phyloP scores from a whole-genome alignment of 2,329 filamentous ascomycete species.

The Colletotrichum scovillei region DNA sequence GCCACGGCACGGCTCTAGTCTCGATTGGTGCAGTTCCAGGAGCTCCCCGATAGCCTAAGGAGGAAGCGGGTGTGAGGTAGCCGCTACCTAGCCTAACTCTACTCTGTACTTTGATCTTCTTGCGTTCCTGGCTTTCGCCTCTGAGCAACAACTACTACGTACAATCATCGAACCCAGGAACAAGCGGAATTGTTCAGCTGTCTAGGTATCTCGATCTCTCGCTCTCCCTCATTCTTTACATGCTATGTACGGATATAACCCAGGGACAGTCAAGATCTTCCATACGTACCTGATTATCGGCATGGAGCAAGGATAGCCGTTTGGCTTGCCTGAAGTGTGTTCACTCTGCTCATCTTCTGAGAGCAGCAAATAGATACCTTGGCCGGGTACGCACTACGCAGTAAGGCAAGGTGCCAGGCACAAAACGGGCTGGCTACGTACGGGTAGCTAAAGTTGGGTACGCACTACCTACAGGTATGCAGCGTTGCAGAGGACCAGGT shows the following conservation, averaged over 20 bases:
- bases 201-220: no score
- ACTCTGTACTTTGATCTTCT: neutral
- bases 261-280: neutral
- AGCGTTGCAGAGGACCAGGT: no score
- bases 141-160: no score
- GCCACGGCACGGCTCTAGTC: conserved; percentile 28
- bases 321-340: neutral
- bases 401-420: neutral
- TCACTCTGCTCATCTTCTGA: neutral
- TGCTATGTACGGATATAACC: no score
- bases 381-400: no score
- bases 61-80: neutral
- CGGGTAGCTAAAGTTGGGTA: neutral
- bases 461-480: neutral
- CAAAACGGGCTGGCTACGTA: neutral
- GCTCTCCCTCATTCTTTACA: no score
- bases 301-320: neutral
- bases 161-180: no score
- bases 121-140: neutral
- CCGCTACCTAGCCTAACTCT: neutral
- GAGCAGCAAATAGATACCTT: neutral
- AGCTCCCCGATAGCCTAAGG: neutral
- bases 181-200: no score
- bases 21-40: conserved; percentile 11
- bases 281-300: neutral